Percentiles rank a stretch among this genome's conserved stretches.
Evolutionary conservation across 257 asterid genomes (phyloP).

Genomic region (Solanum pinnatisectum): DNA sequence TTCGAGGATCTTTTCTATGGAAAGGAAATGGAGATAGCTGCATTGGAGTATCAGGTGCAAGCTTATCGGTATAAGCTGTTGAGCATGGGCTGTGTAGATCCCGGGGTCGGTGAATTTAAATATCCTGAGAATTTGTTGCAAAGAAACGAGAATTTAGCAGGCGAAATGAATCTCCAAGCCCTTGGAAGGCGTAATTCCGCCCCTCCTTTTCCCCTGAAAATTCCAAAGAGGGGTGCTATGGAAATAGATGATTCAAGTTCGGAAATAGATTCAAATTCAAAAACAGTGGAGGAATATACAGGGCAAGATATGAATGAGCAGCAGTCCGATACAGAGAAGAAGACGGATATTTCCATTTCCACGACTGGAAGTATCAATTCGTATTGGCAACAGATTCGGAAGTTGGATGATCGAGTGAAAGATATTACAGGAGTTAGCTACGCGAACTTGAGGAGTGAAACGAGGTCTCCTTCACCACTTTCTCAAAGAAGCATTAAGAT

Average conservation of each 20-base stretch:
- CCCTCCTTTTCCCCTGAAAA: conserved; percentile 30
- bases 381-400: conserved; percentile 57
- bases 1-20: conserved; percentile 73
- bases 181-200: conserved; percentile 56
- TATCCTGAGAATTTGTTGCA: conserved; percentile 47
- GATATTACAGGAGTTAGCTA: conserved; percentile 50
- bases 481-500: conserved; percentile 17
- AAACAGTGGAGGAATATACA: conserved; percentile 24
- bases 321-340: conserved; percentile 29
- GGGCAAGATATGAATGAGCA: conserved; percentile 21
- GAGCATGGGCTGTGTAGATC: conserved; percentile 61
- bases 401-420: conserved; percentile 46
- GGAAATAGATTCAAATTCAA: conserved; percentile 16
- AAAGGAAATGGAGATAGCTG: conserved; percentile 85
- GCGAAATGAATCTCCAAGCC: conserved; percentile 17
- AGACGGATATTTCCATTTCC: conserved; percentile 23
- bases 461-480: conserved; percentile 33
- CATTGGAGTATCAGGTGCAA: conserved; percentile 71
- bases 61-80: conserved; percentile 52
- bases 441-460: conserved; percentile 13
- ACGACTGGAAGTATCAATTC: conserved; percentile 27
- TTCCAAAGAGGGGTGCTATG: conserved; percentile 22
- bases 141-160: conserved; percentile 26
- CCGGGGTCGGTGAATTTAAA: conserved; percentile 34
- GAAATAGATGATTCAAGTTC: conserved; percentile 36